Conservation (phyloP, 2,329 filamentous ascomycete species). For the Phaeosphaeria sp. region DNA sequence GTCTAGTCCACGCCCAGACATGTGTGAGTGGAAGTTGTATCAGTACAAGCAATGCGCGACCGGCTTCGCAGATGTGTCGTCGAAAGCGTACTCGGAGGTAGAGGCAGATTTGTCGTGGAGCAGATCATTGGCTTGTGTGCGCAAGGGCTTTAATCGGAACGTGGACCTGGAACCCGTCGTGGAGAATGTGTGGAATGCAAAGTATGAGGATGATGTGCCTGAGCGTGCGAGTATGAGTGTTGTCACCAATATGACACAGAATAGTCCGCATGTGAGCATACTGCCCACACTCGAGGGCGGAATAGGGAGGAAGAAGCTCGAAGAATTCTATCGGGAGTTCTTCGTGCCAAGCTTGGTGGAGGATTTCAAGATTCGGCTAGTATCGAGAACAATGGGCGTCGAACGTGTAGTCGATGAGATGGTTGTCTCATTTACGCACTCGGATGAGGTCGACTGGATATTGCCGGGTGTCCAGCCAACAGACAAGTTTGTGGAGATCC, state of each 20-base stretch:
- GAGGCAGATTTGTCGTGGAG: slow-evolving; percentile 52
- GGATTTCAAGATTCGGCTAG: slow-evolving; percentile 59
- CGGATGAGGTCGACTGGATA: slow-evolving; percentile 64
- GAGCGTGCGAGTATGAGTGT: slow-evolving; percentile 39
- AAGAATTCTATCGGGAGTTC: slow-evolving; percentile 62
- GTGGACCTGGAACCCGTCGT: slow-evolving; percentile 43
- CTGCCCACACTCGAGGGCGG: slow-evolving; percentile 54
- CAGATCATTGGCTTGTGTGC: slow-evolving; percentile 48
- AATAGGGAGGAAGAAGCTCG: slow-evolving; percentile 50
- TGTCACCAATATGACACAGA: slow-evolving; percentile 41
- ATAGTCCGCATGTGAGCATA: slow-evolving; percentile 44
- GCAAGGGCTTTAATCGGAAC: slow-evolving; percentile 46
- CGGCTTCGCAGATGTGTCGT: slow-evolving; percentile 53
- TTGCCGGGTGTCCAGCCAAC: slow-evolving; percentile 64
- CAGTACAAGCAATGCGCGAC: slow-evolving; percentile 46
- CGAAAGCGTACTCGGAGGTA: slow-evolving; percentile 48
- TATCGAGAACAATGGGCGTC: slow-evolving; percentile 62
- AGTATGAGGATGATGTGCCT: slow-evolving; percentile 40
- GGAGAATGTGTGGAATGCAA: slow-evolving; percentile 43
- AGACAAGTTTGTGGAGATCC: slow-evolving; percentile 61
- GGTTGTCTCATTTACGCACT: slow-evolving; percentile 62
- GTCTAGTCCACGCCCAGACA: slow-evolving; percentile 30
- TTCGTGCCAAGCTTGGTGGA: slow-evolving; percentile 63
- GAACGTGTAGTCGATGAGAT: slow-evolving; percentile 67
- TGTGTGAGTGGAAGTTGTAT: slow-evolving; percentile 49